phyloP scores from a whole-genome alignment of 208 protist genomes.

The Leishmania guyanensis region DNA sequence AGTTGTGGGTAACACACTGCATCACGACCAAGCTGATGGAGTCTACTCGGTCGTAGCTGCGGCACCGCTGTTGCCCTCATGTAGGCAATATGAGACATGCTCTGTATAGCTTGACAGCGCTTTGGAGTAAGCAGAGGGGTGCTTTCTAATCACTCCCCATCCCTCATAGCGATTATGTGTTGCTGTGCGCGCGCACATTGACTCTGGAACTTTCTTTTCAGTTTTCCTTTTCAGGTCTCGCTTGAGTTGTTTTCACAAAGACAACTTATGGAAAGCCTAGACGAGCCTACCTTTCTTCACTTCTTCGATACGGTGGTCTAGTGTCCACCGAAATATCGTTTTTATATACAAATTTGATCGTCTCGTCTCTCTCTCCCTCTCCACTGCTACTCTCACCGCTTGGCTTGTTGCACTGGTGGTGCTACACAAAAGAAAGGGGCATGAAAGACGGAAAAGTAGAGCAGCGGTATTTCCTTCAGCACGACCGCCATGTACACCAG shows the following conservation, averaged over 20 bases:
- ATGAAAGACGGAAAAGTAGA: background rate
- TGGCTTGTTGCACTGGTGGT: background rate
- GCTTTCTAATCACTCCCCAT: background rate
- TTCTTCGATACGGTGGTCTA: background rate
- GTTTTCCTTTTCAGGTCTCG: background rate
- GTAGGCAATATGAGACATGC: background rate
- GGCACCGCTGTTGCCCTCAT: background rate
- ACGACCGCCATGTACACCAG: background rate
- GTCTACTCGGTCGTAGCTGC: slow-evolving; percentile 25
- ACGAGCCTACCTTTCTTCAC: background rate
- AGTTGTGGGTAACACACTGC: slow-evolving; percentile 57
- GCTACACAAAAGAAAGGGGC: background rate
- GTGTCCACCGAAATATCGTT: background rate
- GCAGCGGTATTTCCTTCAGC: background rate
- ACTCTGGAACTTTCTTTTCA: background rate
- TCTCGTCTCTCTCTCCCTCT: background rate
- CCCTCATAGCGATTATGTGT: background rate
- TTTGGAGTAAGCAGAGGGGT: background rate
- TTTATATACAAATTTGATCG: background rate
- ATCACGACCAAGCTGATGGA: slow-evolving; percentile 53
- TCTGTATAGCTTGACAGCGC: background rate
- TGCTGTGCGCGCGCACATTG: background rate
- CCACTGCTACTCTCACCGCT: background rate
- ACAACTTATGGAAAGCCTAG: background rate
- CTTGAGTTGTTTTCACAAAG: background rate